Conservation (phyloP, 257 asterid genomes). For the Penstemon newberryi region DNA sequence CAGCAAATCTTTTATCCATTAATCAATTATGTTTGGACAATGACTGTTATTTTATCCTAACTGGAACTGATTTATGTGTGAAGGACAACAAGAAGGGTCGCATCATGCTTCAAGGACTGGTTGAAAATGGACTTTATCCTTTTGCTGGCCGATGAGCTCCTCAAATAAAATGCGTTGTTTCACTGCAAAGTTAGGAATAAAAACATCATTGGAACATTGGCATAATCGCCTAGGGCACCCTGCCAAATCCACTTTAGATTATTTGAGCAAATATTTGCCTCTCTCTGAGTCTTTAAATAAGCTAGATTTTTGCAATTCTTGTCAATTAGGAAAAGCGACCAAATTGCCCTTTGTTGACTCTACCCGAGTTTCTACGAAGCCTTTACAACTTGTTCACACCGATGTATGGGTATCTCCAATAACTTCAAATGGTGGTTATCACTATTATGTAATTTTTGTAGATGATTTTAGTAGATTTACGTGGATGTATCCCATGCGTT, state of each 20-base stretch:
- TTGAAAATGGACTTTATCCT: neutral
- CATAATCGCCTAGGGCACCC: neutral
- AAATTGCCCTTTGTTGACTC: neutral
- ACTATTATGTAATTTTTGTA: neutral
- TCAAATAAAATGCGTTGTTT: neutral
- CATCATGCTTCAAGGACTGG: neutral
- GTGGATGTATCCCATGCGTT: neutral
- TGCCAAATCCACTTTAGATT: neutral
- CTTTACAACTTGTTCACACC: neutral
- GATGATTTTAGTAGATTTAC: slow-evolving; percentile 4
- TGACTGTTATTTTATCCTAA: neutral
- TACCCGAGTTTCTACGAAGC: neutral
- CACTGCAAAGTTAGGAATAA: neutral
- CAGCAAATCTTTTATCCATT: neutral
- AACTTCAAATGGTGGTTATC: neutral
- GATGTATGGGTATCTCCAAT: neutral
- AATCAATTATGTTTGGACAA: neutral
- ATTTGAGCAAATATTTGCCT: neutral
- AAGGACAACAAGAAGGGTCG: neutral
- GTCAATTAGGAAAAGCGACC: neutral
- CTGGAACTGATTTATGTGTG: neutral
- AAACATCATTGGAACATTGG: neutral
- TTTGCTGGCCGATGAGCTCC: neutral
- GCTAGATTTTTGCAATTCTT: neutral
- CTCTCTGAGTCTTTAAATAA: neutral